phyloP scores from a whole-genome alignment of 2,329 filamentous ascomycete species.

The Exophiala alcalophila region DNA sequence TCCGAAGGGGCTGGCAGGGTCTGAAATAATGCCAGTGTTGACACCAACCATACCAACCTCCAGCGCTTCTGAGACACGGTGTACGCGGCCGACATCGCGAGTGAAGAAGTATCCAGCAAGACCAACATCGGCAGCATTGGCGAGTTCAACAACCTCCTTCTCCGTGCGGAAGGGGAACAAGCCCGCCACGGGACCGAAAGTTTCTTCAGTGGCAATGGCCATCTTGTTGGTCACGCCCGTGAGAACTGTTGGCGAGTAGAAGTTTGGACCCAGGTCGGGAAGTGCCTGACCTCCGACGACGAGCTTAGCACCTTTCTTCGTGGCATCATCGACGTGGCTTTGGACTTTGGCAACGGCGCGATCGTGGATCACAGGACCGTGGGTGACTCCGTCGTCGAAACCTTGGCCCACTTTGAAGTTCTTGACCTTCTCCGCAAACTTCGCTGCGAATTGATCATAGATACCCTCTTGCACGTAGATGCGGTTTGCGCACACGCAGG shows the following conservation, averaged over 20 bases:
- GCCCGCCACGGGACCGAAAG: constrained; percentile 89
- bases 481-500: constrained; percentile 76
- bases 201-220: constrained; percentile 83
- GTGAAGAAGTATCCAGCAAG: constrained; percentile 94
- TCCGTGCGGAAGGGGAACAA: constrained; percentile 87
- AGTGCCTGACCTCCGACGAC: constrained; percentile 71
- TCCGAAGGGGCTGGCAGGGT: constrained; percentile 62
- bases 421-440: constrained; percentile 55
- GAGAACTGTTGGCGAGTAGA: constrained; percentile 86
- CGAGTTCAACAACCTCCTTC: constrained; percentile 78
- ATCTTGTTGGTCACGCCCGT: constrained; percentile 82
- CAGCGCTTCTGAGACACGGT: constrained; percentile 58
- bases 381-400: constrained; percentile 46
- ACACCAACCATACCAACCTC: constrained; percentile 57
- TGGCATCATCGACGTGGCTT: constrained; percentile 74
- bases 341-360: constrained; percentile 78
- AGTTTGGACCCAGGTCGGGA: constrained; percentile 74
- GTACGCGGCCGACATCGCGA: constrained; percentile 56
- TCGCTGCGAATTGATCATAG: constrained; percentile 52
- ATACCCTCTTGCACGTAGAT: constrained; percentile 53
- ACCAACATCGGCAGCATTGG: constrained; percentile 80
- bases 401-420: constrained; percentile 48
- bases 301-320: constrained; percentile 72
- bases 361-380: constrained; percentile 64
- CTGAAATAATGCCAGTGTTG: constrained; percentile 66